Base-by-base conservation (phyloP, 768 basidiomycete species). In the Filobasidium floriforme region DNA sequence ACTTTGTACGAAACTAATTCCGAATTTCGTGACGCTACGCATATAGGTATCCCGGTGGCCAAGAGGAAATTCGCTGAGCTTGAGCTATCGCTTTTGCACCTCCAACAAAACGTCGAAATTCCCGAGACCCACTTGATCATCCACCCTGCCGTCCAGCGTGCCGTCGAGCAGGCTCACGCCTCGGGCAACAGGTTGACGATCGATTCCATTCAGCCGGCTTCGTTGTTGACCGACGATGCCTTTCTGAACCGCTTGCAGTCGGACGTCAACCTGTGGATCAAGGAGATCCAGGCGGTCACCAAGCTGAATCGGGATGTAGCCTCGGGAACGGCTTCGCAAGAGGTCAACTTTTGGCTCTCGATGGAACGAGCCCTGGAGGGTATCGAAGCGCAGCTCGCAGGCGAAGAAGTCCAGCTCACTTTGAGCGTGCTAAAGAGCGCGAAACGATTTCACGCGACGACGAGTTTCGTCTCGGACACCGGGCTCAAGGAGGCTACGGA, bases 51-150 rank as follows among this genome's bases (percentile, higher is more conserved):
- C 66, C 96, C 96, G 2, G 90, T 96, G 84, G 92, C 94, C 55
- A 98, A 97, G 85, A 93, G 93, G 83, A 98, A 97, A 80, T 97
- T 98, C 74, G 94, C 96, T 9, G 96, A 99, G 73, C 86, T 98
- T 63, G 94, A 99, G 78, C 80, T 97, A 11, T 92, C 91, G 1
- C 81, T 98, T 18, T 81, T 98, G 1, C 96, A 99, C 76, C 83
- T 98, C 6, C 94, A 98, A 75, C 96, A 98, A 79, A 99, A 99
- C 72, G 94, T 98, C 69, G 96, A 99, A 81, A 98, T 98, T 61
- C 96, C 96, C 0, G 92, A 98, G 79, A 94, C 92, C 4, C 88
- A 92, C 71, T 86, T 98, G 37, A 82, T 89, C 69, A 89, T 97
- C 61, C 93, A 98, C 74, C 92, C 92, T 43, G 83, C 85, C 69